These are phyloP conservation scores for Cyclotella choctawhatcheeana DNA, from an alignment of 108 stramenopile genomes.

Conservation along the genomic window DNA sequence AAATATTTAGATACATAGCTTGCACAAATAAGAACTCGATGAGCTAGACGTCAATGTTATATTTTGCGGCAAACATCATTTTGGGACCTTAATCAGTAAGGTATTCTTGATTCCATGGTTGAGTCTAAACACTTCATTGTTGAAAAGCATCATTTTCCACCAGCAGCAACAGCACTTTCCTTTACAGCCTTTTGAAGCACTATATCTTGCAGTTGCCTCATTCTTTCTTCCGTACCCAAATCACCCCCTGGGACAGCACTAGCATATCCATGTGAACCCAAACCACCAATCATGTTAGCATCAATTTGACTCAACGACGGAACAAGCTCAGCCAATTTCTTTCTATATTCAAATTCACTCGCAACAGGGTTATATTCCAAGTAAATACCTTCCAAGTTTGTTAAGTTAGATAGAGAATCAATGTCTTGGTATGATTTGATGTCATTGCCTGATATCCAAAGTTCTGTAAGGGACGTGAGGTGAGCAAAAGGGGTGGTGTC, in stretches of 20 bases:
- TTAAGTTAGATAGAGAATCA: slow-evolving; percentile 44
- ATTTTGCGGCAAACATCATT: neutral
- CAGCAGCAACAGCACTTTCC: too few species aligned
- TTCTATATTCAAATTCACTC: slow-evolving; percentile 88
- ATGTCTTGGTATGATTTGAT: slow-evolving; percentile 86
- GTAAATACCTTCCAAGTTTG: slow-evolving; percentile 90
- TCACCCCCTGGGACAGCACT: slow-evolving; percentile 9
- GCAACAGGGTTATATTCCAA: slow-evolving; percentile 96
- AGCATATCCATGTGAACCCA: slow-evolving; percentile 20
- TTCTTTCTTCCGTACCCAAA: slow-evolving; percentile 31
- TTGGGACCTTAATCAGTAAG: too few species aligned
- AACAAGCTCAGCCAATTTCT: slow-evolving; percentile 74
- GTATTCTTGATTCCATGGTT: too few species aligned
- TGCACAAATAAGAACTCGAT: too few species aligned
- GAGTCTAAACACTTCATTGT: too few species aligned
- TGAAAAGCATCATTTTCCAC: too few species aligned
- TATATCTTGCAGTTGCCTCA: slow-evolving; percentile 48
- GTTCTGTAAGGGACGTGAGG: slow-evolving; percentile 79
- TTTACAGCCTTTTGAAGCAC: slow-evolving; percentile 34
- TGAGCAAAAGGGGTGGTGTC: slow-evolving; percentile 76
- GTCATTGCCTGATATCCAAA: slow-evolving; percentile 97
- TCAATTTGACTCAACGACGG: slow-evolving; percentile 87
- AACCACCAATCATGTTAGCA: slow-evolving; percentile 76
- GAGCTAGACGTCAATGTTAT: too few species aligned
- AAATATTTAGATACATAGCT: too few species aligned